Evolutionary conservation across 2,329 filamentous ascomycete genomes (phyloP), one percentile per base, ranked within the genome.

Genomic region (Huntiella moniliformis): DNA sequence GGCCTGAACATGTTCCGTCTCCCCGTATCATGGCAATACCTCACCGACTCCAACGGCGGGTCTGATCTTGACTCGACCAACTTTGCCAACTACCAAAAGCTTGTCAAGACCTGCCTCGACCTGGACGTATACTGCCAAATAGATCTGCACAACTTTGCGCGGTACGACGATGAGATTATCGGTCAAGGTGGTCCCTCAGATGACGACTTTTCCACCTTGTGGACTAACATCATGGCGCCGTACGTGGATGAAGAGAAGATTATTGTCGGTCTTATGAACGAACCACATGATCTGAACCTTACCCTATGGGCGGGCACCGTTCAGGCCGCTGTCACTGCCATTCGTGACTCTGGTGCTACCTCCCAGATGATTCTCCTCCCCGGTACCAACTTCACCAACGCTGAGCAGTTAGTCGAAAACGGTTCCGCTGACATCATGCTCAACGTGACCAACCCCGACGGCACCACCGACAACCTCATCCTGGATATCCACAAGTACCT

Each of bases 231-330:
- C 4, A 77, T 77, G 1, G 62, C 59, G 1, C 72, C 73, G 55
- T 82, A 81, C 57, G 66, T 64, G 16, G 54, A 55, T 4, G 59
- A 73, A 42, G 56, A 64, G 34, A 73, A 69, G 50, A 60, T 82
- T 18, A 64, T 71, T 3, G 78, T 82, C 52, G 76, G 74, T 11
- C 56, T 82, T 38, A 81, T 82, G 76, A 82, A 82, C 59, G 78
- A 77, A 60, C 77, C 77, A 5, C 74, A 79, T 56, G 70, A 74
- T 44, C 58, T 72, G 46, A 67, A 75, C 53, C 63, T 78, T 52
- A 57, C 55, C 18, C 57, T 60, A 1, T 82, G 77, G 77, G 74
- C 71, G 0, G 56, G 64, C 4, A 74, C 72, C 0, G 70, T 73
- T 50, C 78, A 82, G 55, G 65, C 64, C 10, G 74, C 65, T 12